Conservation (phyloP, 2,329 filamentous ascomycete genomes). For the Colletotrichum viniferum region DNA sequence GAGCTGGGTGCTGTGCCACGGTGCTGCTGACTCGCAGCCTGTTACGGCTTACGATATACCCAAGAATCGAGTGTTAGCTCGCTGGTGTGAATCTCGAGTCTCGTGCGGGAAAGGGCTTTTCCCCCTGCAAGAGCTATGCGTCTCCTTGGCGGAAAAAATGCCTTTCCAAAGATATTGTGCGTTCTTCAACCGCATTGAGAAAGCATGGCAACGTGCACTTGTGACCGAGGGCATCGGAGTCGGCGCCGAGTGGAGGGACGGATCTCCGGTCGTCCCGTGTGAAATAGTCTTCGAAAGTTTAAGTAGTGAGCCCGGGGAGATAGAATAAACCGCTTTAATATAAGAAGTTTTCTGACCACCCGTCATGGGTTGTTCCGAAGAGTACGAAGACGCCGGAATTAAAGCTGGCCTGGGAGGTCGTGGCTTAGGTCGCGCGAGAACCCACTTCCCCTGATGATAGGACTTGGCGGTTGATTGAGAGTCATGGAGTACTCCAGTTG, state of each 20-base stretch:
- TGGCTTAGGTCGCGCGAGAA: not conserved
- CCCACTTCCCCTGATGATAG: not conserved
- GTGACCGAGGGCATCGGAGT: not conserved
- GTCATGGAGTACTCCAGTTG: not conserved
- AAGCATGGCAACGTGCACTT: fast-evolving
- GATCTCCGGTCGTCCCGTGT: not conserved
- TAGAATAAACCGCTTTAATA: not conserved
- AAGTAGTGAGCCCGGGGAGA: not conserved
- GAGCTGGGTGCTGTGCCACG: not conserved
- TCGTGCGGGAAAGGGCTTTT: too few relatives aligned
- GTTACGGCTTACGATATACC: not conserved
- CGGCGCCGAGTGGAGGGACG: not conserved
- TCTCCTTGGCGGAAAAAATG: fast-evolving
- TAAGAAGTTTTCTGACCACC: not conserved
- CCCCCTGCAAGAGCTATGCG: too few relatives aligned
- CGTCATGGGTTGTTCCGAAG: not conserved
- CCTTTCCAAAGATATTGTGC: too few relatives aligned
- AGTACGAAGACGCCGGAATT: not conserved
- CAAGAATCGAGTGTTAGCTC: not conserved
- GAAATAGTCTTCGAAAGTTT: fast-evolving
- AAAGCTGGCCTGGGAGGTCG: not conserved
- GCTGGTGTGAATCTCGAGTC: not conserved
- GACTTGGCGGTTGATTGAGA: not conserved
- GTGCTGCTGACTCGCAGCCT: not conserved
- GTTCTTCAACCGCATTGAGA: not conserved